Base-by-base conservation (phyloP, 2,329 filamentous ascomycete species). In the Sporothrix sp. region DNA sequence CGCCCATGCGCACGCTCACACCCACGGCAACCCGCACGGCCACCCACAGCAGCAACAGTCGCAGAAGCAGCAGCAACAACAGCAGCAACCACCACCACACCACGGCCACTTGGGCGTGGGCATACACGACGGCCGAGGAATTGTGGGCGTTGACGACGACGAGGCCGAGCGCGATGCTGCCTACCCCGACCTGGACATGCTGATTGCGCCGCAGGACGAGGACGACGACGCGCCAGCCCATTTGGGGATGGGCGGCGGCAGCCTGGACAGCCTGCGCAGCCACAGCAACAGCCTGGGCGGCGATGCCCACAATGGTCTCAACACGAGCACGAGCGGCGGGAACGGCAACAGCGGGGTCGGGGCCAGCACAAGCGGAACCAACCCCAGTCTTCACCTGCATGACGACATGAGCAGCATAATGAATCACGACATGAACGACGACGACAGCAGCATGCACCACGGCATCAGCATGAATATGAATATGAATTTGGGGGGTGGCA, bases 171-270 rank as follows among this genome's bases (percentile, higher is more conserved):
- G 69, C 7, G 68, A 70, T 38, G 64, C 52, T 1, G 69, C 74
- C 27, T 72, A 76, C 35, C 65, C 67, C 14, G 74, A 77, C 50
- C 56, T 76, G 54, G 73, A 75, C 39, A 75, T 76, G 72, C 56
- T 77, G 51, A 73, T 76, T 32, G 68, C 72, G 51, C 69, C 72
- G 36, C 63, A 67, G 25, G 66, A 68, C 18, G 70, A 66, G 0
- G 71, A 73, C 0, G 68, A 73, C 0, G 70, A 71, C 2, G 64
- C 35, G 40, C 27, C 20, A 42, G 46, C 53, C 50, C n/a, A n/a
- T n/a, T n/a, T n/a, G n/a, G n/a, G n/a, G 13, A 30, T 27, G 18
- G 27, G 40, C 7, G 43, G 16, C 7, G 42, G 28, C 5, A 37
- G 23, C 11, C 18, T 47, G n/a, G 35, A 25, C 3, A 33, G 42